phyloP scores from a whole-genome alignment of 768 basidiomycete species.

The Coprinellus micaceus region DNA sequence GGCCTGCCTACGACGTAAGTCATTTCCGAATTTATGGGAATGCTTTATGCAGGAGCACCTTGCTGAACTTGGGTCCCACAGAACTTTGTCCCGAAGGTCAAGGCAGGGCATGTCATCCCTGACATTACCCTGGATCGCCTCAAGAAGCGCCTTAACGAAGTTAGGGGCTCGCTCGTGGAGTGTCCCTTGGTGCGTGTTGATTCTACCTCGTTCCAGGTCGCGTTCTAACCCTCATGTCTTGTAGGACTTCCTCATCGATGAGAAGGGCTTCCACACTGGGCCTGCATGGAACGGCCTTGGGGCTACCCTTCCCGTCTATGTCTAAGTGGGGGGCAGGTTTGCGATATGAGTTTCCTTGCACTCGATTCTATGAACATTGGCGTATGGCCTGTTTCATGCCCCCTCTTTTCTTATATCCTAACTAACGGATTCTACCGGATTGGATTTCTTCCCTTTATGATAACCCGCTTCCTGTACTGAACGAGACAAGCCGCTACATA shows the following conservation, averaged over 20 bases:
- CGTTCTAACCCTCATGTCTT: constrained; percentile 9
- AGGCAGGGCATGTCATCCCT: constrained; percentile 78
- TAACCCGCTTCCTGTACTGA: no score
- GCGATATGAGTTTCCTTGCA: no score
- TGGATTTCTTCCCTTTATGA: no score
- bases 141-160: constrained; percentile 69
- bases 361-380: no score
- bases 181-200: constrained; percentile 56
- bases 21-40: constrained; percentile 6
- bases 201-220: constrained; percentile 2
- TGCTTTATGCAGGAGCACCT: no score
- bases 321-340: constrained; percentile 43
- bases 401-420: no score
- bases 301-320: constrained; percentile 77
- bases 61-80: constrained; percentile 22
- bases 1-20: constrained; percentile 74
- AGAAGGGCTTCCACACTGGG: constrained; percentile 66
- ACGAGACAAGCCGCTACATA: no score
- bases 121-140: constrained; percentile 63
- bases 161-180: constrained; percentile 73
- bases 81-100: constrained; percentile 72
- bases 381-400: no score
- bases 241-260: constrained; percentile 83
- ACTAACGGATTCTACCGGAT: no score
- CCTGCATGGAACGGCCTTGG: constrained; percentile 72